A percentile compares a stretch with the other conserved stretches of the same genome.
Evolutionary conservation across 208 protist genomes (phyloP).

Genomic region (Leishmania major): DNA sequence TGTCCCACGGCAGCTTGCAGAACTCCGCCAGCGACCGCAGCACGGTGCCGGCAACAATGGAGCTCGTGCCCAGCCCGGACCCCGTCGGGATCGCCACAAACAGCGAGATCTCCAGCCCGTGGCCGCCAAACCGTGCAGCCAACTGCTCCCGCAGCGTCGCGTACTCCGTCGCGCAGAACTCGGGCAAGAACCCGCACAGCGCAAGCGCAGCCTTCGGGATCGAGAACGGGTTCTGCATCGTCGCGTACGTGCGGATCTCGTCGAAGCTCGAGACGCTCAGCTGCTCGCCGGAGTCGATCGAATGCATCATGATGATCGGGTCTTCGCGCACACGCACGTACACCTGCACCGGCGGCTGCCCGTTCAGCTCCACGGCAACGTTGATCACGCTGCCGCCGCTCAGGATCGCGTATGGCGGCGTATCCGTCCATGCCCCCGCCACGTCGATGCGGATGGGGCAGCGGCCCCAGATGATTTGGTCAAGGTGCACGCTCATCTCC

Average conservation of each 20-base stretch:
- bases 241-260: conserved; percentile 44
- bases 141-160: conserved; percentile 44
- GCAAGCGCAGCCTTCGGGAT: conserved; percentile 70
- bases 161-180: conserved; percentile 37
- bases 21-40: conserved; percentile 47
- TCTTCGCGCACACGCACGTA: conserved; percentile 38
- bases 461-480: conserved; percentile 56
- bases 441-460: conserved; percentile 62
- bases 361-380: conserved; percentile 56
- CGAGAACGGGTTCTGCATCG: conserved; percentile 49
- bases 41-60: conserved; percentile 54
- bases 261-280: conserved; percentile 38
- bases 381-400: conserved; percentile 67
- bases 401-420: conserved; percentile 58
- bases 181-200: conserved; percentile 53
- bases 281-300: conserved; percentile 43
- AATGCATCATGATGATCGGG: conserved; percentile 37
- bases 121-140: conserved; percentile 28
- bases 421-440: conserved; percentile 70
- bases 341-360: conserved; percentile 52
- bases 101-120: conserved; percentile 61
- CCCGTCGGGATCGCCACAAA: conserved; percentile 54
- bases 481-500: conserved; percentile 29
- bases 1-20: conserved; percentile 46
- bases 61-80: conserved; percentile 76